Evolutionary conservation across 78 protist genomes (phyloP).

Genomic region (Monocercomonoides exilis): DNA sequence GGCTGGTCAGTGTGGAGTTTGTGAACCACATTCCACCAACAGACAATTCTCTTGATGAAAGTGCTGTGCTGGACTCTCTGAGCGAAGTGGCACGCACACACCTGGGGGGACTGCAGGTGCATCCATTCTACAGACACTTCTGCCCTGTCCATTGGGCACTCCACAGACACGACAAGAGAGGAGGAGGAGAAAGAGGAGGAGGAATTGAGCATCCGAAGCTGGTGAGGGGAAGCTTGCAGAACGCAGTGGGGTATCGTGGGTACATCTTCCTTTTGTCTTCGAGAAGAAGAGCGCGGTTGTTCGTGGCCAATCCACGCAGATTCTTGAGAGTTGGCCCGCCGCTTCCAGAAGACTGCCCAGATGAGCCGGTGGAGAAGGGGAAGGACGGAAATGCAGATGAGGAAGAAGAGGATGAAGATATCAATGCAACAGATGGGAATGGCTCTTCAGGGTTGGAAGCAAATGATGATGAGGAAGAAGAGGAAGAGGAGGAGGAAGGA

Average conservation of each 20-base stretch:
- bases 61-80: no score
- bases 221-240: not conserved
- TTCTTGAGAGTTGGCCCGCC: slow-evolving; percentile 3
- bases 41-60: no score
- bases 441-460: not conserved
- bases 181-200: not conserved
- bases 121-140: no score
- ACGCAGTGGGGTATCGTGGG: not conserved
- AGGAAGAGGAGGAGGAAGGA: not conserved
- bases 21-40: no score
- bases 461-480: not conserved
- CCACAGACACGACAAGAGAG: no score
- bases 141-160: no score
- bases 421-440: no score
- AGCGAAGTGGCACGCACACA: no score
- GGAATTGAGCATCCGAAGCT: not conserved
- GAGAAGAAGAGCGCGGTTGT: not conserved
- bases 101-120: no score
- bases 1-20: no score
- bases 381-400: not conserved
- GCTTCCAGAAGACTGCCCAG: not conserved
- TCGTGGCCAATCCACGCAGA: slow-evolving; percentile 2
- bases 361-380: no score
- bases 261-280: not conserved
- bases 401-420: not conserved